Percentiles rank a stretch among this genome's conserved stretches.
Evolutionary conservation across 441 rosid species (phyloP).

Genomic region (Populus hybrid): DNA sequence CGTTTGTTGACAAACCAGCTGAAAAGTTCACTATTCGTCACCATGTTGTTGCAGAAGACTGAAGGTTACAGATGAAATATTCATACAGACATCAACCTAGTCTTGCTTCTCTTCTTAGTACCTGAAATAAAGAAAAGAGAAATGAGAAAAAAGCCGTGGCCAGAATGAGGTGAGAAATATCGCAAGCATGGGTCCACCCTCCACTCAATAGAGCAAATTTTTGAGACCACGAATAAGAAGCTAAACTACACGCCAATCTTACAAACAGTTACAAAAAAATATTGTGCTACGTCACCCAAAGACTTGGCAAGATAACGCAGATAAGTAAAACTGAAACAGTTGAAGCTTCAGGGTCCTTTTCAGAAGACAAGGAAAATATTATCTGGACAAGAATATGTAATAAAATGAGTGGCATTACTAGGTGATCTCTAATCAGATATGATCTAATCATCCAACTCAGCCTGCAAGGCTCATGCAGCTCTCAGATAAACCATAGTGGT

Average conservation of each 20-base stretch:
- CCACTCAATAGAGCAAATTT: background rate
- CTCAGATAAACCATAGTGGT: background rate
- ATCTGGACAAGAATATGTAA: background rate
- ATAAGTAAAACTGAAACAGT: background rate
- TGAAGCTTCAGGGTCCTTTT: background rate
- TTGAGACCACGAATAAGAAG: background rate
- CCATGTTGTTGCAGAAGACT: conserved; percentile 1
- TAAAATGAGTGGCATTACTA: background rate
- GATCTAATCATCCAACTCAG: background rate
- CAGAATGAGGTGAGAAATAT: background rate
- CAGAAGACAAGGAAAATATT: background rate
- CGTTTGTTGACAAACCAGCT: conserved; percentile 9
- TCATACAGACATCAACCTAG: conserved; percentile 36
- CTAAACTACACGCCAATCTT: background rate
- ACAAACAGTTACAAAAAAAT: background rate
- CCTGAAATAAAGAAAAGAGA: conserved; percentile 30
- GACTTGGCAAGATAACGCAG: background rate
- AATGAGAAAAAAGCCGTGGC: background rate
- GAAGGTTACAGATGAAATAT: background rate
- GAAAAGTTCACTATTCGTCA: background rate
- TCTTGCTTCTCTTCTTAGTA: conserved; percentile 61
- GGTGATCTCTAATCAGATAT: background rate
- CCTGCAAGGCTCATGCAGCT: background rate
- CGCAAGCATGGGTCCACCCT: background rate
- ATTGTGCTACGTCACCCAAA: background rate